Conservation (phyloP, 208 protist genomes). For the Entamoeba histolytica region DNA sequence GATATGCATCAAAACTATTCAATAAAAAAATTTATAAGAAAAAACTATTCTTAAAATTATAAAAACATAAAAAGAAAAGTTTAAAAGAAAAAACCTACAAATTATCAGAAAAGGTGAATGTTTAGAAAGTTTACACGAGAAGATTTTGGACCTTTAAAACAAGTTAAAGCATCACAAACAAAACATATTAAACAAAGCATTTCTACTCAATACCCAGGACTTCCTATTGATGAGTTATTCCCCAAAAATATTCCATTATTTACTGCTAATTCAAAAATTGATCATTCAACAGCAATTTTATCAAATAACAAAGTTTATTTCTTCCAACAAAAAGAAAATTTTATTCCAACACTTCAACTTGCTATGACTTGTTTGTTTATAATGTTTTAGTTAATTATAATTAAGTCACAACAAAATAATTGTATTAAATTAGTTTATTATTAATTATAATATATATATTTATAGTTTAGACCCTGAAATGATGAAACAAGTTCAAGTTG, state of each 20-base stretch:
- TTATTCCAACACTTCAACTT: not conserved
- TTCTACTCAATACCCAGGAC: not conserved
- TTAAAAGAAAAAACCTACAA: too few relatives aligned
- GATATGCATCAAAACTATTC: too few relatives aligned
- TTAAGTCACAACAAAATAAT: too few relatives aligned
- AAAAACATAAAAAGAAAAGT: too few relatives aligned
- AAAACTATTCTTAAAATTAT: too few relatives aligned
- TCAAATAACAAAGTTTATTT: not conserved
- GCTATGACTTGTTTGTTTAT: not conserved
- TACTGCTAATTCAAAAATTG: not conserved
- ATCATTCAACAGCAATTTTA: not conserved
- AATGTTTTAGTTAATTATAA: not conserved
- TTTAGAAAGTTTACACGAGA: not conserved
- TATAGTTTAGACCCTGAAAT: slow-evolving; percentile 52
- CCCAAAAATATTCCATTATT: not conserved
- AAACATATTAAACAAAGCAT: not conserved
- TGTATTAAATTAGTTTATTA: too few relatives aligned
- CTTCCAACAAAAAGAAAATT: not conserved
- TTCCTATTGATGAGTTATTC: not conserved
- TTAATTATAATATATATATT: too few relatives aligned
- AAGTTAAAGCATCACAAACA: not conserved
- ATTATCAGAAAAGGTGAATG: not conserved
- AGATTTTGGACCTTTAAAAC: not conserved
- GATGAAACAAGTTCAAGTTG: slow-evolving; percentile 68
- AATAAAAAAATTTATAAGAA: too few relatives aligned